phyloP scores from a whole-genome alignment of 768 basidiomycete genomes.

The Lactifluus volemus region DNA sequence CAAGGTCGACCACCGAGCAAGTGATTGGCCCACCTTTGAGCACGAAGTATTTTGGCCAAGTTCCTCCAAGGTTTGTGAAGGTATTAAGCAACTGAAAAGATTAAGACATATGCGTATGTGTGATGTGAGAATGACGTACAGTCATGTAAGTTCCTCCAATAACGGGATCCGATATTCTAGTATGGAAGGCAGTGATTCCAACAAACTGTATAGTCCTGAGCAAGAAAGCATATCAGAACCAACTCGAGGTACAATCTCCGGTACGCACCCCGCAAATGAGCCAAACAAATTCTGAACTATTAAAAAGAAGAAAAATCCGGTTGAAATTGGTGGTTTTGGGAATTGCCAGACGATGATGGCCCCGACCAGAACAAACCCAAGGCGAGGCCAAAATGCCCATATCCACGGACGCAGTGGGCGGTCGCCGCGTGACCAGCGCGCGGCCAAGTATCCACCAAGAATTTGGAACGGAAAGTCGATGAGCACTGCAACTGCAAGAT shows the following conservation, averaged over 20 bases:
- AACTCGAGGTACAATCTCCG: background rate
- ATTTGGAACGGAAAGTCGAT: slow-evolving; percentile 99
- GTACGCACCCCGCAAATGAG: slow-evolving; percentile 73
- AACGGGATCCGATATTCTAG: slow-evolving; percentile 87
- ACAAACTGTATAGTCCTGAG: slow-evolving; percentile 95
- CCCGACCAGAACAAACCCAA: slow-evolving; percentile 61
- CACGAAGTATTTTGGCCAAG: slow-evolving; percentile 95
- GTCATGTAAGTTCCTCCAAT: slow-evolving; percentile 99
- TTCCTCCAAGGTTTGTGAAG: slow-evolving; percentile 93
- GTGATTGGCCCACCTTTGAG: slow-evolving; percentile 54
- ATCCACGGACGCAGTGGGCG: slow-evolving; percentile 82
- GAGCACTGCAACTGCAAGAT: slow-evolving; percentile 89
- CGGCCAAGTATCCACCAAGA: slow-evolving; percentile 87
- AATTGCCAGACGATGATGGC: slow-evolving; percentile 79
- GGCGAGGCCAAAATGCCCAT: slow-evolving; percentile 81
- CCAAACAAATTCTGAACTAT: slow-evolving; percentile 75
- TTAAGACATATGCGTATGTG: background rate
- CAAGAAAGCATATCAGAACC: slow-evolving; percentile 4
- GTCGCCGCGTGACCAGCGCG: slow-evolving; percentile 80
- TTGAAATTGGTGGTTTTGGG: slow-evolving; percentile 65
- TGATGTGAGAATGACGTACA: slow-evolving; percentile 36
- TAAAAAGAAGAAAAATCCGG: slow-evolving; percentile 71
- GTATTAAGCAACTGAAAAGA: slow-evolving; percentile 76
- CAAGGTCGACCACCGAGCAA: background rate
- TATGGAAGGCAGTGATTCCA: slow-evolving; percentile 98